Base-by-base conservation (phyloP, 495 filamentous ascomycete species). In the Annulohypoxylon maeteangense region DNA sequence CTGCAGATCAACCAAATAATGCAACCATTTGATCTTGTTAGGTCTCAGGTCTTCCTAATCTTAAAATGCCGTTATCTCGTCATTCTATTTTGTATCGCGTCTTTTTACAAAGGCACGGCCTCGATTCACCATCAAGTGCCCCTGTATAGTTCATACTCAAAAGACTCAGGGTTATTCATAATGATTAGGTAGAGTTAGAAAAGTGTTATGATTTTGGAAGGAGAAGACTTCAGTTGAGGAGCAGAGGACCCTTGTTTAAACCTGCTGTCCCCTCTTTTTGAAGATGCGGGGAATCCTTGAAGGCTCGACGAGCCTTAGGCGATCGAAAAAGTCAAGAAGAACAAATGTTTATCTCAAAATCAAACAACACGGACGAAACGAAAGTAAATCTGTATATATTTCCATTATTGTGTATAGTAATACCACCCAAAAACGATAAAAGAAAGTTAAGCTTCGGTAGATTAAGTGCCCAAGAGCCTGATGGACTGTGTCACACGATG, bases 281-380 rank as follows among this genome's bases (percentile, higher is more conserved):
- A 29, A 22, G 61, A 53, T 67, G 68, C 57, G 68, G 68, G 62
- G 68, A 71, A 71, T 71, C 68, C 68, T 47, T 71, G 62, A 62
- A 18, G 20, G 40, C 6, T 34, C 1, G 23, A 8, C 32, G 36
- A 34, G 29, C 31, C 36, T 59, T 29, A 7, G 22, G 22, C 20
- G 8, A 57, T 42, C n/a, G 18, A n/a, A 11, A 16, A 59, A 2
- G 44, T 31, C 7, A 51, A 16, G 12, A 51, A 51, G 20, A 18
- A 1, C 14, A 16, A 4, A 48, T 42, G 2, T 61, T 7, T 44
- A 31, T 27, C 29, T 25, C 45, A 36, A 34, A 34, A 34, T 36
- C 16, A 11, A 55, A 36, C 27, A 36, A 32, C 22, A 34, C 16
- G 14, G 2, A 27, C 5, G 12, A 8, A 20, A 10, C 7, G 0